phyloP scores from a whole-genome alignment of 2,329 filamentous ascomycete species.

The Cryphonectria parasitica region DNA sequence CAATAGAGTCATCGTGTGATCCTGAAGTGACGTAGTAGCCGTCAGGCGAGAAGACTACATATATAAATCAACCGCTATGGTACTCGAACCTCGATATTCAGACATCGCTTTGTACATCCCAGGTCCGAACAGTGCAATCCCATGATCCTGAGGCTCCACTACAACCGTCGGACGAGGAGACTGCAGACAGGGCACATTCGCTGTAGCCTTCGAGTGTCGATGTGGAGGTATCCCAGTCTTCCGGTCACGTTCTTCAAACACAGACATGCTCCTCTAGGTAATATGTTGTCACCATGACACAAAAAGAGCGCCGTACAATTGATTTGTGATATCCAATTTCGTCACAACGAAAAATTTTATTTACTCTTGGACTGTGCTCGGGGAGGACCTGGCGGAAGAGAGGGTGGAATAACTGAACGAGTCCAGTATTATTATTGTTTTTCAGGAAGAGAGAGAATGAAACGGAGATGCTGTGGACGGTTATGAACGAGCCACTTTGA shows the following conservation, averaged over 20 bases:
- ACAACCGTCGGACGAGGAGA: too few relatives aligned
- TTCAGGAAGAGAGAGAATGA: not conserved
- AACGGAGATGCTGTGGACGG: not conserved
- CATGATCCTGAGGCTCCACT: too few relatives aligned
- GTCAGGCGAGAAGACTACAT: too few relatives aligned
- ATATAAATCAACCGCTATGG: too few relatives aligned
- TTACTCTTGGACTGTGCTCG: not conserved
- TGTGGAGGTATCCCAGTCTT: too few relatives aligned
- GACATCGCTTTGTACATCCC: too few relatives aligned
- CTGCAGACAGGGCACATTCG: too few relatives aligned
- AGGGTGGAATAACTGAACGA: not conserved
- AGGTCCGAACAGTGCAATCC: too few relatives aligned
- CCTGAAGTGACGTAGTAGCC: not conserved
- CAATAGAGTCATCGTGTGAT: not conserved
- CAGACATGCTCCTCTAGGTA: not conserved
- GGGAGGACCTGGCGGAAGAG: not conserved
- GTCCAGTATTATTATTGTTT: not conserved
- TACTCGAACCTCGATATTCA: too few relatives aligned
- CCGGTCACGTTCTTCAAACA: not conserved
- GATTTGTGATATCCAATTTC: not conserved
- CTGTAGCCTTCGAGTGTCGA: too few relatives aligned
- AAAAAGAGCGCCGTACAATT: not conserved
- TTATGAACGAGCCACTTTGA: not conserved
- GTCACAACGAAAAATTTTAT: not conserved
- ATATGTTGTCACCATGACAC: not conserved